phyloP scores from a whole-genome alignment of 257 asterid species.

The Ligustrum vulgare region DNA sequence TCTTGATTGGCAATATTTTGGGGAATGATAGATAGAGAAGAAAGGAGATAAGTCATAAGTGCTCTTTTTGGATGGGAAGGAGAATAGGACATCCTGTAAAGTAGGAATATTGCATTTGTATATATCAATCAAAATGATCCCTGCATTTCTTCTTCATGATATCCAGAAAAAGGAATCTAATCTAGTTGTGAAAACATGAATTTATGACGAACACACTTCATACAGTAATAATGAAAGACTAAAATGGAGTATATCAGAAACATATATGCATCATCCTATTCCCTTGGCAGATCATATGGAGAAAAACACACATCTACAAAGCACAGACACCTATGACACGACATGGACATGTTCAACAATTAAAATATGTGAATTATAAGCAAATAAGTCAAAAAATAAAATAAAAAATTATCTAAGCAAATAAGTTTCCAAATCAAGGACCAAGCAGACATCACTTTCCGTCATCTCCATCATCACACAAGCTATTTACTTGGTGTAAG shows the following conservation, averaged over 20 bases:
- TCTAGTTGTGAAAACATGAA: not conserved
- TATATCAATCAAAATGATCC: not conserved
- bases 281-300: not conserved
- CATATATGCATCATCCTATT: not conserved
- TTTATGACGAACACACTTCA: not conserved
- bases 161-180: constrained; percentile 1
- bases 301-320: not conserved
- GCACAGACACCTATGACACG: not conserved
- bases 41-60: constrained; percentile 4
- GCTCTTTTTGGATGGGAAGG: not conserved
- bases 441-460: constrained; percentile 1
- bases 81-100: not conserved
- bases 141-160: not conserved
- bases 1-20: not conserved
- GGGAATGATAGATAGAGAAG: not conserved
- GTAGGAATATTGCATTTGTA: not conserved
- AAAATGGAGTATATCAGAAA: not conserved
- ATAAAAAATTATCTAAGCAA: not conserved
- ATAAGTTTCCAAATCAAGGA: constrained; percentile 7
- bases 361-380: not conserved
- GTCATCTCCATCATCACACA: constrained; percentile 17
- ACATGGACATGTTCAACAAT: not conserved
- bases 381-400: constrained; percentile 18
- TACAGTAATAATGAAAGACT: not conserved
- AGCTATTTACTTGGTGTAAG: constrained; percentile 20